Base-by-base conservation (phyloP, 2,329 filamentous ascomycete genomes). In the Neurospora sp. region DNA sequence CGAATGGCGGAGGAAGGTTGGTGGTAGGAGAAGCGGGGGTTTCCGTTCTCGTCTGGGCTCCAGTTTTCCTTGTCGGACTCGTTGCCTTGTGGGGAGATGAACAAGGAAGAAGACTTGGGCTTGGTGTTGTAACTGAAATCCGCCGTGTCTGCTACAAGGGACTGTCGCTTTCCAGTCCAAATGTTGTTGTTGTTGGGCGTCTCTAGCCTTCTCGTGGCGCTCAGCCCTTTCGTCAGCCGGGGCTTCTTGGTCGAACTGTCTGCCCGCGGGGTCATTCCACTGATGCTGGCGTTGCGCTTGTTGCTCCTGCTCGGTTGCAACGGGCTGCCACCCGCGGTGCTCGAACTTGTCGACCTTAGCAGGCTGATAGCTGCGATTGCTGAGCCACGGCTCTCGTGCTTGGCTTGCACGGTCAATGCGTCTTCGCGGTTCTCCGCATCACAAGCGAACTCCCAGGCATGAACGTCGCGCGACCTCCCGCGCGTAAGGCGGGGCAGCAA, bases 1-100 rank as follows among this genome's bases (percentile, higher is more conserved):
- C 68, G 42, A 7, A 40, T 38, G 66, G 9, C 68, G 67, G 67
- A 38, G 19, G 38, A 52, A 62, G 67, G 66, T 62, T 69, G 68
- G n/a, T 74, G 75, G 58, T 77, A 72, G 72, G 73, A 71, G 36
- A 70, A 70, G 4, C 71, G 79, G 68, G 79, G 75, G 72, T 80
- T 82, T 9, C 79, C 83, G 58, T 84, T 82, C 73, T 84, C 83
- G 73, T 83, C 84, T 1, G 84, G 90, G 76, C 83, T 87, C 86
- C 93, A 96, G 77, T 98, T 98, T 82, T 98, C 95, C 81, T 98
- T 98, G 79, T 98, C 95, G 1, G 93, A 97, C 76, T 97, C 94
- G 67, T 88, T 84, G 78, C 81, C 87, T 17, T 87, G 78, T 75
- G 83, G 75, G 79, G 83, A 79, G 43, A 79, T 67, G 39, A 79